Conservation (phyloP, 164 flowering plant genomes). For the Magnolia sinica region DNA sequence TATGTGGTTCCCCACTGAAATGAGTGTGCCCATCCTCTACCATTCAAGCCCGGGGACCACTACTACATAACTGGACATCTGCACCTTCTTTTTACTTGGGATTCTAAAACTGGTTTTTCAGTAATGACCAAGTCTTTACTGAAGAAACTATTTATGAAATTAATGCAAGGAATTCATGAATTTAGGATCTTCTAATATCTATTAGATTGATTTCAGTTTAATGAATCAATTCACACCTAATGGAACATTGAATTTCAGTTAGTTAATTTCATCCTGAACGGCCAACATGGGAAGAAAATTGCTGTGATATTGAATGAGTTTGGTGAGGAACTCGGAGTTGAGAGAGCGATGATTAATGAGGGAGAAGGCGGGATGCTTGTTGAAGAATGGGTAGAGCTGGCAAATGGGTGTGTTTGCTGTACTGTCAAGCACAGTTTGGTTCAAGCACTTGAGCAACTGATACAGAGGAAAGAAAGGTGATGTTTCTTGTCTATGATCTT, state of each 20-base stretch:
- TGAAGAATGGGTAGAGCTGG: constrained; percentile 98
- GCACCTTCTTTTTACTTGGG: not conserved
- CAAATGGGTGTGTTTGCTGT: constrained; percentile 98
- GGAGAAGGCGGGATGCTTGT: constrained; percentile 84
- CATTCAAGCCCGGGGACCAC: too few relatives aligned
- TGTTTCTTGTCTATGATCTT: not conserved
- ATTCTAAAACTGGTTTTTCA: too few relatives aligned
- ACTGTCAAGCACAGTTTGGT: constrained; percentile 95
- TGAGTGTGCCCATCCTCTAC: too few relatives aligned
- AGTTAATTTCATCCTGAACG: constrained; percentile 71
- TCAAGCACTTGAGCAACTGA: constrained; percentile 93
- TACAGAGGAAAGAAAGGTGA: constrained; percentile 81
- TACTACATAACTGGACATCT: too few relatives aligned
- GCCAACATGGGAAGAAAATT: constrained; percentile 88
- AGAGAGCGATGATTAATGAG: constrained; percentile 94
- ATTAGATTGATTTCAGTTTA: not conserved
- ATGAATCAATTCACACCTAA: not conserved
- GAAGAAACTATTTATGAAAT: too few relatives aligned
- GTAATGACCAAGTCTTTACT: too few relatives aligned
- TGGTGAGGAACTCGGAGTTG: constrained; percentile 97
- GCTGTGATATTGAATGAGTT: constrained; percentile 96
- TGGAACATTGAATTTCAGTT: constrained; percentile 39
- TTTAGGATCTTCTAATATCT: too few relatives aligned
- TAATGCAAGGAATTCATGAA: too few relatives aligned
- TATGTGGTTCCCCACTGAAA: too few relatives aligned